Conservation (phyloP, 345 rosid species). For the Anacardium occidentale region DNA sequence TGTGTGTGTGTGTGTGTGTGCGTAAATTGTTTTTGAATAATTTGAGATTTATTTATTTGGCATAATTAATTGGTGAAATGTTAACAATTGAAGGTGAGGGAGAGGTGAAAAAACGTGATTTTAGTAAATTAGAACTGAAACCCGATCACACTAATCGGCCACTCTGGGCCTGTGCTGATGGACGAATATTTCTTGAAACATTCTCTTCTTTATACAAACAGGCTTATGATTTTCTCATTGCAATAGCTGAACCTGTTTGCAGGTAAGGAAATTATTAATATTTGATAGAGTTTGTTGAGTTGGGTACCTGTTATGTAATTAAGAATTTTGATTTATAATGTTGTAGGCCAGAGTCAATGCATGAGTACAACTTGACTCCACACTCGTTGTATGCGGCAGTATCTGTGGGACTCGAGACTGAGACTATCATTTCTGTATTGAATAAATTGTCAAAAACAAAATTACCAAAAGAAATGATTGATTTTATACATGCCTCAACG, state of each 20-base stretch:
- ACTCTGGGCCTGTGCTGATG: conserved; percentile 96
- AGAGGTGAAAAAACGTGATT: conserved; percentile 70
- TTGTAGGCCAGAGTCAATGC: conserved; percentile 95
- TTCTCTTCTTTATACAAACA: conserved; percentile 85
- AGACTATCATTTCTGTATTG: conserved; percentile 77
- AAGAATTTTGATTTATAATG: conserved; percentile 8
- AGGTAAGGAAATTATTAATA: conserved; percentile 39
- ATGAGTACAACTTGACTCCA: conserved; percentile 90
- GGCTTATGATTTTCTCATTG: conserved; percentile 93
- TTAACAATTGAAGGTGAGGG: conserved; percentile 40
- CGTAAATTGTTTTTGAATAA: background rate
- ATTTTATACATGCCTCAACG: conserved; percentile 81
- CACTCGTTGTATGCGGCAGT: conserved; percentile 97
- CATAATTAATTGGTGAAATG: conserved; percentile 2
- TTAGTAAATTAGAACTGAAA: conserved; percentile 73
- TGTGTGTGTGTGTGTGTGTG: too few relatives aligned
- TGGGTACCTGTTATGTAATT: background rate
- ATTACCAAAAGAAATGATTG: conserved; percentile 88
- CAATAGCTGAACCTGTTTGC: conserved; percentile 99
- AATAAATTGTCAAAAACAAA: conserved; percentile 89
- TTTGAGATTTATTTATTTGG: background rate
- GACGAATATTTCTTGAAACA: conserved; percentile 83
- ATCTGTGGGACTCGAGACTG: conserved; percentile 93
- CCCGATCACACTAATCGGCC: conserved; percentile 83
- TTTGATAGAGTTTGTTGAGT: background rate